Conservation (phyloP, 2,329 filamentous ascomycete genomes). For the Aureobasidium sp. region DNA sequence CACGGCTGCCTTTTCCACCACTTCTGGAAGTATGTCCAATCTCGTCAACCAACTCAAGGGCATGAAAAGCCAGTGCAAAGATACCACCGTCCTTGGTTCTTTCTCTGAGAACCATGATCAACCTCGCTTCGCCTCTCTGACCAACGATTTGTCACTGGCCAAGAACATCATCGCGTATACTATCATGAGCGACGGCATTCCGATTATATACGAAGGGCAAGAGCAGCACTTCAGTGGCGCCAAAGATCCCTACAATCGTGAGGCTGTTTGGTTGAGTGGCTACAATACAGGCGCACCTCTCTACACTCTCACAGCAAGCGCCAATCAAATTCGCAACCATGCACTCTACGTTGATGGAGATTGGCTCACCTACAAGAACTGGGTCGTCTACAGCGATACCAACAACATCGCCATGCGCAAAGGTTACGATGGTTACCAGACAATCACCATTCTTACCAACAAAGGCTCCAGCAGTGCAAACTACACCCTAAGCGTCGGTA, state of each 20-base stretch:
- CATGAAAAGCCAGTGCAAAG: conserved; percentile 32
- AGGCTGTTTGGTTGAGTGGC: conserved; percentile 35
- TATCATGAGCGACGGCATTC: conserved; percentile 56
- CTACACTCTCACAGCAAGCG: conserved; percentile 35
- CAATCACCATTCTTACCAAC: conserved; percentile 34
- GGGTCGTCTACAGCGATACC: conserved; percentile 35
- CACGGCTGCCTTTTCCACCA: conserved; percentile 31
- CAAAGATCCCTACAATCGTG: conserved; percentile 34
- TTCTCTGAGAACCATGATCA: conserved; percentile 37
- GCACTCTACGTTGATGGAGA: conserved; percentile 33
- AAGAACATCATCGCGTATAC: conserved; percentile 57
- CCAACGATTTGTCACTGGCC: conserved; percentile 48
- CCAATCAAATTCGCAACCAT: conserved; percentile 47
- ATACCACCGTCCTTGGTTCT: conserved; percentile 33
- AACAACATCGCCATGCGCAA: conserved; percentile 43
- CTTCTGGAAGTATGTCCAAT: conserved; percentile 31
- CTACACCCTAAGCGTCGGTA: conserved; percentile 25
- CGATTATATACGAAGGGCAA: conserved; percentile 59
- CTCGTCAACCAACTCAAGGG: conserved; percentile 31
- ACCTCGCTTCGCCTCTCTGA: conserved; percentile 40
- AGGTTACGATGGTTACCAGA: conserved; percentile 31
- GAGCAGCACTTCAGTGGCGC: conserved; percentile 51
- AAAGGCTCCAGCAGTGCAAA: conserved; percentile 23
- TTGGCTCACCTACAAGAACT: conserved; percentile 37
- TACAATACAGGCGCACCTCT: conserved; percentile 37